These are phyloP conservation scores for Hirsutella thompsonii DNA, from an alignment of 2,329 filamentous ascomycete genomes.

Conservation along the genomic window DNA sequence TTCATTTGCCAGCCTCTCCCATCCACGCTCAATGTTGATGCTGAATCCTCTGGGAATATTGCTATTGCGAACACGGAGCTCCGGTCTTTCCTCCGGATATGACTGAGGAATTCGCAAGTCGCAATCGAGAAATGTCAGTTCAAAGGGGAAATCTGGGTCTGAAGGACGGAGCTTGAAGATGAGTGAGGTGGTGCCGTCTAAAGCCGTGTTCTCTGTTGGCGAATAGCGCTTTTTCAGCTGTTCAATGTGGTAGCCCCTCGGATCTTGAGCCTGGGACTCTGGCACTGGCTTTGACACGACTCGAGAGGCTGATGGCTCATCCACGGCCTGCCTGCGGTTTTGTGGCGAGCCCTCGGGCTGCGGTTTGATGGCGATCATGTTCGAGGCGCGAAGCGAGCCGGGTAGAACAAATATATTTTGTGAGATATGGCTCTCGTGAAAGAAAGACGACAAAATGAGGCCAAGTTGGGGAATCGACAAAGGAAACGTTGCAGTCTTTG, in stretches of 20 bases:
- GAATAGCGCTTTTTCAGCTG: conserved; percentile 59
- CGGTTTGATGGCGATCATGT: too few relatives aligned
- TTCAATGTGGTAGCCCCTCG: conserved; percentile 60
- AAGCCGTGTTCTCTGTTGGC: conserved; percentile 28
- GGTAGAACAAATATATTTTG: too few relatives aligned
- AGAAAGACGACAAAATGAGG: too few relatives aligned
- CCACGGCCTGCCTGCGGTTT: conserved; percentile 32
- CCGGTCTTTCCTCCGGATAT: conserved; percentile 48
- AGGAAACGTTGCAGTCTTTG: too few relatives aligned
- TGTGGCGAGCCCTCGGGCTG: conserved; percentile 14
- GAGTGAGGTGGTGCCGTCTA: conserved; percentile 40
- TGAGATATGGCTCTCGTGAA: too few relatives aligned
- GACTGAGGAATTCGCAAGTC: conserved; percentile 48
- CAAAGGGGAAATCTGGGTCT: conserved; percentile 75
- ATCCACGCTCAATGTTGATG: conserved; percentile 66
- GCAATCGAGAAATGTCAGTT: conserved; percentile 56
- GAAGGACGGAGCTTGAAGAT: conserved; percentile 57
- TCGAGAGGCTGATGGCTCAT: conserved; percentile 28
- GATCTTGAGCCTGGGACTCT: conserved; percentile 49
- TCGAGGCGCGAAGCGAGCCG: too few relatives aligned
- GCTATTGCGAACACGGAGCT: conserved; percentile 51
- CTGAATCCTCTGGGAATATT: conserved; percentile 60
- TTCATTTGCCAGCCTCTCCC: conserved; percentile 48
- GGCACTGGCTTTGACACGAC: conserved; percentile 55
- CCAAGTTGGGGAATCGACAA: too few relatives aligned